These are phyloP conservation scores for Boletus tylopilopsis DNA, from an alignment of 768 basidiomycete genomes.

Conservation along the genomic window DNA sequence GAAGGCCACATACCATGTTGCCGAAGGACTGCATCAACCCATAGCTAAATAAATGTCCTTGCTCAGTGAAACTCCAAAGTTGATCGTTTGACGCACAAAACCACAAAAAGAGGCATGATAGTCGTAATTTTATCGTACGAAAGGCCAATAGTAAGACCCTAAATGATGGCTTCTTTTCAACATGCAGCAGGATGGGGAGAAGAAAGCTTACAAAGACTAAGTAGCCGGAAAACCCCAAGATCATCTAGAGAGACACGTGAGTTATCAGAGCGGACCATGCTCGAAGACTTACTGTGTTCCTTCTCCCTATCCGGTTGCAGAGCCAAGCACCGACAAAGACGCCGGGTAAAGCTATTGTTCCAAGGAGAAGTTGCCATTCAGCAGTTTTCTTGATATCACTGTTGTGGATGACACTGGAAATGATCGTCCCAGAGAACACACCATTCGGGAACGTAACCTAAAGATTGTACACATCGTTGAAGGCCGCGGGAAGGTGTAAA, in stretches of 20 bases:
- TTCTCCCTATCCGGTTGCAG: slow-evolving; percentile 52
- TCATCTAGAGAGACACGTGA: slow-evolving; percentile 42
- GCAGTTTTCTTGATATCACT: slow-evolving; percentile 56
- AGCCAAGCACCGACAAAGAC: slow-evolving; percentile 47
- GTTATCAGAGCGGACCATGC: neutral
- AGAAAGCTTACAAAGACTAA: slow-evolving; percentile 49
- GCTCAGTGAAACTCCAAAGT: slow-evolving; percentile 1
- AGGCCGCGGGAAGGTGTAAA: neutral
- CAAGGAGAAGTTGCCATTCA: slow-evolving; percentile 68
- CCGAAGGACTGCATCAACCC: slow-evolving; percentile 71
- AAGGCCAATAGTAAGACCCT: slow-evolving; percentile 54
- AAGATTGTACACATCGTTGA: neutral
- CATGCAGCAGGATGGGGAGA: neutral
- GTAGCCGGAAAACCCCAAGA: slow-evolving; percentile 65
- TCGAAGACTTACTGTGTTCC: slow-evolving; percentile 45
- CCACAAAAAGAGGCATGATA: slow-evolving; percentile 60
- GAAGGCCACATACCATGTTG: slow-evolving; percentile 45
- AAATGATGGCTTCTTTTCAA: neutral
- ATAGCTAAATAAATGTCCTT: slow-evolving; percentile 39
- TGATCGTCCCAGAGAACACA: slow-evolving; percentile 64
- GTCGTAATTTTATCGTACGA: slow-evolving; percentile 60
- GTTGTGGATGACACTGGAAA: slow-evolving; percentile 58
- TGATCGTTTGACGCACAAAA: slow-evolving; percentile 46
- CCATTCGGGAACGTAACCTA: slow-evolving; percentile 72
- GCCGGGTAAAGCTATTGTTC: slow-evolving; percentile 60